Evolutionary conservation across 768 basidiomycete species (phyloP).

Genomic region (Termitomyces sp.): DNA sequence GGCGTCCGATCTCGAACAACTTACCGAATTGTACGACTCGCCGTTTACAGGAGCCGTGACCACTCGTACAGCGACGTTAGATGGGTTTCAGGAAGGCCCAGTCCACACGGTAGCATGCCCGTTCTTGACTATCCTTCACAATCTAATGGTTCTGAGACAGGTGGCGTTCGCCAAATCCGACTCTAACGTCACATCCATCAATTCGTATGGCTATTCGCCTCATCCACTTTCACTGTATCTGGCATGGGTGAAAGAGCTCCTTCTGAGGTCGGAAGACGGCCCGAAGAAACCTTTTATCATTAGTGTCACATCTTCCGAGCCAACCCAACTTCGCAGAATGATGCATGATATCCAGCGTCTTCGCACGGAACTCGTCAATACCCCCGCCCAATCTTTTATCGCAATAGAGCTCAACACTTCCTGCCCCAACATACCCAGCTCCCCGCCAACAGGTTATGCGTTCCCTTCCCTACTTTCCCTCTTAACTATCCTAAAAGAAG

Average conservation of each 20-base stretch:
- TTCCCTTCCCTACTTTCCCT: slow-evolving; percentile 48
- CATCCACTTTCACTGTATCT: slow-evolving; percentile 66
- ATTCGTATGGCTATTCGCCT: slow-evolving; percentile 88
- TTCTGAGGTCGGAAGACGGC: slow-evolving; percentile 29
- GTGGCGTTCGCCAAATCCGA: slow-evolving; percentile 53
- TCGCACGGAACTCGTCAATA: slow-evolving; percentile 36
- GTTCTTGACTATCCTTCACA: slow-evolving; percentile 2
- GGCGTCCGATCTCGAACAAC: slow-evolving; percentile 67
- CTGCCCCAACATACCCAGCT: slow-evolving; percentile 72
- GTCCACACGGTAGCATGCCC: slow-evolving; percentile 52
- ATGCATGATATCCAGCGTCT: slow-evolving; percentile 57
- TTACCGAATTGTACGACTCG: slow-evolving; percentile 62
- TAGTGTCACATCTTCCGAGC: slow-evolving; percentile 66
- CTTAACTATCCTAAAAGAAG: slow-evolving; percentile 50
- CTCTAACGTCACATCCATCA: slow-evolving; percentile 57
- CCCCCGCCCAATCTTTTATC: slow-evolving; percentile 32
- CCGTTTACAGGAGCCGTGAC: slow-evolving; percentile 75
- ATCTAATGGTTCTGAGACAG: slow-evolving; percentile 27
- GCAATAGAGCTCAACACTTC: slow-evolving; percentile 82
- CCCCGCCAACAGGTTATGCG: slow-evolving; percentile 67
- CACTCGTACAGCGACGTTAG: slow-evolving; percentile 70
- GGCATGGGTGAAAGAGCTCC: slow-evolving; percentile 51
- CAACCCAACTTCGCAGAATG: slow-evolving; percentile 50
- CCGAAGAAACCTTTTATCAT: slow-evolving; percentile 62
- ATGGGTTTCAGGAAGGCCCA: slow-evolving; percentile 66